These are phyloP conservation scores for Bruguiera parviflora DNA, from an alignment of 345 rosid species.

Conservation along the genomic window DNA sequence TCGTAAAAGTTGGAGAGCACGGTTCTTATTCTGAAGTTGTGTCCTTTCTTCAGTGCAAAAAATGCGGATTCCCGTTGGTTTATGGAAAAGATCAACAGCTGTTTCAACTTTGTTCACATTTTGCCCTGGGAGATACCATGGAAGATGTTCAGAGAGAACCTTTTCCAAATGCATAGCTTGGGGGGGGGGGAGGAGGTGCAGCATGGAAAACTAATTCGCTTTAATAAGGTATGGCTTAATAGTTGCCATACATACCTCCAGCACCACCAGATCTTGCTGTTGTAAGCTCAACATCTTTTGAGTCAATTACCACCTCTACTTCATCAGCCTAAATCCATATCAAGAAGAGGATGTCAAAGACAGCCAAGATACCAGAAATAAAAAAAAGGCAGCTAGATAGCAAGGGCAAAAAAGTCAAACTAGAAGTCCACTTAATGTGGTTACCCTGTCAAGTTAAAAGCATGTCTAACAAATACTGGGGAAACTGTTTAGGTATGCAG, in stretches of 20 bases:
- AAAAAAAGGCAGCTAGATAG: neutral
- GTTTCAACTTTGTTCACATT: conserved; percentile 99
- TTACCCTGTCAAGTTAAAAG: neutral
- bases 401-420: neutral
- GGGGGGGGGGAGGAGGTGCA: neutral
- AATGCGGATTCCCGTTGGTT: conserved; percentile 92
- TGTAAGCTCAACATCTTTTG: conserved; percentile 90
- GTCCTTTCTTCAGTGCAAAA: conserved; percentile 97
- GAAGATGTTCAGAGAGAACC: conserved; percentile 8
- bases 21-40: conserved; percentile 66
- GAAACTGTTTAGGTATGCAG: neutral
- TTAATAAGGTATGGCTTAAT: neutral
- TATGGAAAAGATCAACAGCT: conserved; percentile 87
- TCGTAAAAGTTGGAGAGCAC: conserved; percentile 87
- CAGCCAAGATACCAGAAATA: neutral
- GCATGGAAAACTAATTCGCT: conserved; percentile 3
- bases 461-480: neutral
- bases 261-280: conserved; percentile 98
- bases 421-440: neutral
- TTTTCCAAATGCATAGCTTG: neutral
- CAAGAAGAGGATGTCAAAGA: conserved; percentile 4
- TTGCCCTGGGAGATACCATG: conserved; percentile 59
- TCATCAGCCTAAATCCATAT: conserved; percentile 70
- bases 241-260: conserved; percentile 59
- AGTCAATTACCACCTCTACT: conserved; percentile 92